Conservation (phyloP, 768 basidiomycete genomes). For the Gautieria morchelliformis region DNA sequence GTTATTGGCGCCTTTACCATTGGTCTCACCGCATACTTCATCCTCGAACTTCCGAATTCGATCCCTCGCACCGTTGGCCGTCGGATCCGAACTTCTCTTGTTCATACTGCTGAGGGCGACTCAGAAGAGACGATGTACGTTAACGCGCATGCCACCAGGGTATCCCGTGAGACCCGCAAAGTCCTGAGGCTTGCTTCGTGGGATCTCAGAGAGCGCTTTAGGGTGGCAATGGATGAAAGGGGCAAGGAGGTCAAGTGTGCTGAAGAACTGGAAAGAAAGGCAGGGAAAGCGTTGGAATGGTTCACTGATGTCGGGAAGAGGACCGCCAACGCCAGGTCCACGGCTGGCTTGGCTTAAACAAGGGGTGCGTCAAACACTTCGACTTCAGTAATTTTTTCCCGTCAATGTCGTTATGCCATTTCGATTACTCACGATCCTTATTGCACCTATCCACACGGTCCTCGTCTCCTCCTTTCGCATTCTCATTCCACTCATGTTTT, state of each 20-base stretch:
- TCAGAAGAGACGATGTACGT: conserved; percentile 46
- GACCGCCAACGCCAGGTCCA: conserved; percentile 8
- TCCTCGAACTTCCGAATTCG: conserved; percentile 79
- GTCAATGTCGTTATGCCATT: no score
- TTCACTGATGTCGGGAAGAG: conserved; percentile 48
- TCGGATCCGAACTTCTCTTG: conserved; percentile 60
- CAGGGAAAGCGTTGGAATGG: conserved; percentile 61
- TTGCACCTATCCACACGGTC: no score
- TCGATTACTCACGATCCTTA: no score
- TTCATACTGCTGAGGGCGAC: conserved; percentile 33
- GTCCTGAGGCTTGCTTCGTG: conserved; percentile 84
- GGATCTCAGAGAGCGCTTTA: conserved; percentile 81
- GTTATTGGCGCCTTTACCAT: conserved; percentile 67
- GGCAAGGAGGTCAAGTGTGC: conserved; percentile 65
- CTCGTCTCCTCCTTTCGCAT: no score
- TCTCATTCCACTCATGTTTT: no score
- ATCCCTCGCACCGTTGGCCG: conserved; percentile 88
- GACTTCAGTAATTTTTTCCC: no score
- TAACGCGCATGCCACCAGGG: conserved; percentile 55
- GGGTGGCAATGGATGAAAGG: conserved; percentile 68
- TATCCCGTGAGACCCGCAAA: conserved; percentile 83
- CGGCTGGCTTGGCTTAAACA: background rate
- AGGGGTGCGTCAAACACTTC: background rate
- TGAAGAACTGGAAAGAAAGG: conserved; percentile 66
- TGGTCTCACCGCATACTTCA: conserved; percentile 69